Evolutionary conservation across 306 rosid genomes (phyloP), one percentile per base, ranked within the genome.

Genomic region (Quercus engelmannii): DNA sequence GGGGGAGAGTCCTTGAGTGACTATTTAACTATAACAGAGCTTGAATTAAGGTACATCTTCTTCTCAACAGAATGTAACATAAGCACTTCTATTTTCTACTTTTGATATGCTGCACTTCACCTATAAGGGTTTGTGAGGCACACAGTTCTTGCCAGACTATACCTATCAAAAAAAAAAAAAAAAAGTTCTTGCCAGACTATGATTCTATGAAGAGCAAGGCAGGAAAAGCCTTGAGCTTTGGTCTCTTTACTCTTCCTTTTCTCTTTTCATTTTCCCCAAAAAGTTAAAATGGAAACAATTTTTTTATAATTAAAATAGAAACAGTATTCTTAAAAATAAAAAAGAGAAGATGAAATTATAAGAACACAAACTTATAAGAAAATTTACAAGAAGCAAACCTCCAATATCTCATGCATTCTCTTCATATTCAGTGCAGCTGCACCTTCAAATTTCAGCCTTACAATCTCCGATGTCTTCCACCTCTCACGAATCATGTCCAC

Each of bases 341-440:
- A 46, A 33, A 71, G 73, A 19, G 28, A 57, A 62, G 68, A 64
- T 52, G 28, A 74, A 23, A 79, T 46, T 10, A 35, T 30, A 52
- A 74, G 35, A 1, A 23, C 70, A 75, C 38, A 85, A 25, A 77
- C 31, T 68, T 43, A 70, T 74, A 65, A 78, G 71, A 41, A 56
- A 38, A 69, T 52, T 77, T 71, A 68, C 28, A 74, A 77, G 77
- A 80, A 86, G 41, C 90, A 87, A 80, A 95, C 99, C 99, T 95
- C 99, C 21, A 95, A 74, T 75, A 95, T 90, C 85, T 95, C 98
- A 77, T 95, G 99, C 94, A 90, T 91, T 83, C 98, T 90, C 86
- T 77, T 93, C 99, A 95, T 95, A 85, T 95, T 95, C 73, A 95
- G 97, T 4, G 98, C 99, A 63, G 99, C 90, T 1, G 89, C 88